Percentiles rank a stretch among this genome's conserved stretches.
Conservation (phyloP, 352 stramenopile genomes). For the Phytopythium litorale region DNA sequence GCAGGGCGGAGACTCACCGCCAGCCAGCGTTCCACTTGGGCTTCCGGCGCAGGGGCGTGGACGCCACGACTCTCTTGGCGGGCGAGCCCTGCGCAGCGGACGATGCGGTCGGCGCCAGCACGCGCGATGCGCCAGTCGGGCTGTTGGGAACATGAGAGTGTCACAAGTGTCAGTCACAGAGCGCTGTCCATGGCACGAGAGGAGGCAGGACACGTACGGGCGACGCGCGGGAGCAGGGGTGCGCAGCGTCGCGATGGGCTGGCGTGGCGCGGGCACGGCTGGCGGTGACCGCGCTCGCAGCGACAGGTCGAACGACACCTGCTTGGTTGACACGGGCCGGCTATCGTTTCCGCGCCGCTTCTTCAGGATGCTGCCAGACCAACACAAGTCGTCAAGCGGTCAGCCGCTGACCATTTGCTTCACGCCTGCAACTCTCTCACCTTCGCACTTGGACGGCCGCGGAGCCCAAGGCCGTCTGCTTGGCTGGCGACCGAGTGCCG, state of each 20-base stretch:
- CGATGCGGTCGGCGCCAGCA: conserved; percentile 25
- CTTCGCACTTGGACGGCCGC: conserved; percentile 14
- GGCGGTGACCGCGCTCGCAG: conserved; percentile 9
- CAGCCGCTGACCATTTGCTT: background rate
- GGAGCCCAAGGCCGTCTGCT: background rate
- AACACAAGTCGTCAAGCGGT: background rate
- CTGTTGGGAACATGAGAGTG: background rate
- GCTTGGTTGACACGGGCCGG: conserved; percentile 30
- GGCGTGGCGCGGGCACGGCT: conserved; percentile 14
- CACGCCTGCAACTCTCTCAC: background rate
- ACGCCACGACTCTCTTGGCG: conserved; percentile 20
- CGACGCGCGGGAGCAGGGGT: conserved; percentile 20
- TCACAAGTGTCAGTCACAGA: background rate
- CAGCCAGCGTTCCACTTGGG: conserved; percentile 62
- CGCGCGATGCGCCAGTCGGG: conserved; percentile 18
- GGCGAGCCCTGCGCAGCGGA: conserved; percentile 18
- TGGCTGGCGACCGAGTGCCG: background rate
- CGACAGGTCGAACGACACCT: conserved; percentile 64
- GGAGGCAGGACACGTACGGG: conserved; percentile 24
- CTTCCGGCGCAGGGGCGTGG: conserved; percentile 36
- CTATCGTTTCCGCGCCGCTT: conserved; percentile 35
- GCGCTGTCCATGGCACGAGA: background rate
- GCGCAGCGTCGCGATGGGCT: conserved; percentile 24
- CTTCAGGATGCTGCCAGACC: conserved; percentile 55
- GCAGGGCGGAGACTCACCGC: conserved; percentile 19